Conservation (phyloP, 2,329 filamentous ascomycete species). For the Ophiostoma tasmaniense region DNA sequence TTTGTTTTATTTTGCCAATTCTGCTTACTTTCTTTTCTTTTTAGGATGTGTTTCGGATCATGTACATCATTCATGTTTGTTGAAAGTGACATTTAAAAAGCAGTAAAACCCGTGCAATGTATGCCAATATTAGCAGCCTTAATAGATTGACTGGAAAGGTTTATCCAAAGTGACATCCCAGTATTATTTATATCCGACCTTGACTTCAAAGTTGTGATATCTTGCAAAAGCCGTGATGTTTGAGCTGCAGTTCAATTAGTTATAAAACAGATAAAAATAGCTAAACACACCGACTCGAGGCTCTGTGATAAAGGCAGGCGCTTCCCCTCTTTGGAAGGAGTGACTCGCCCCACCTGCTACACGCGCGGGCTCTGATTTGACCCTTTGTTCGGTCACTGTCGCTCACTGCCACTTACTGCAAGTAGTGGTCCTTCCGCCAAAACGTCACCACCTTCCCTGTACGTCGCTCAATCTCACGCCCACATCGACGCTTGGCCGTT, state of each 20-base stretch:
- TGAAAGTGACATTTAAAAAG: too few species aligned
- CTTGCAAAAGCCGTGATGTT: too few species aligned
- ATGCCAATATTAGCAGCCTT: too few species aligned
- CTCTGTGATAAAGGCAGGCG: not conserved
- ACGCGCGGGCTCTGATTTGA: not conserved
- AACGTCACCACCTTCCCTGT: conserved; percentile 3
- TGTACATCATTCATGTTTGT: too few species aligned
- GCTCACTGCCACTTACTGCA: not conserved
- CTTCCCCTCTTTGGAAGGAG: not conserved
- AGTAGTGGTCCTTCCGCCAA: not conserved
- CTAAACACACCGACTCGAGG: not conserved
- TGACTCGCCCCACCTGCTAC: not conserved
- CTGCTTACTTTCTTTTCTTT: not conserved
- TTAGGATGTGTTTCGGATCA: too few species aligned
- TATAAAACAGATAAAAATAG: not conserved
- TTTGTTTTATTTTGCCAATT: not conserved
- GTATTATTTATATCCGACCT: too few species aligned
- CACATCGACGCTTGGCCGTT: not conserved
- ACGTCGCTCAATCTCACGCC: not conserved
- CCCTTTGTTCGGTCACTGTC: not conserved
- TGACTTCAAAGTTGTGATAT: not conserved
- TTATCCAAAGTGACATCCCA: too few species aligned
- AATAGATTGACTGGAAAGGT: too few species aligned
- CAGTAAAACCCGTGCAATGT: too few species aligned
- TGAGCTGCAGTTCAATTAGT: not conserved